phyloP scores from a whole-genome alignment of 148 eudicot species.

The Amaranthus palmeri region DNA sequence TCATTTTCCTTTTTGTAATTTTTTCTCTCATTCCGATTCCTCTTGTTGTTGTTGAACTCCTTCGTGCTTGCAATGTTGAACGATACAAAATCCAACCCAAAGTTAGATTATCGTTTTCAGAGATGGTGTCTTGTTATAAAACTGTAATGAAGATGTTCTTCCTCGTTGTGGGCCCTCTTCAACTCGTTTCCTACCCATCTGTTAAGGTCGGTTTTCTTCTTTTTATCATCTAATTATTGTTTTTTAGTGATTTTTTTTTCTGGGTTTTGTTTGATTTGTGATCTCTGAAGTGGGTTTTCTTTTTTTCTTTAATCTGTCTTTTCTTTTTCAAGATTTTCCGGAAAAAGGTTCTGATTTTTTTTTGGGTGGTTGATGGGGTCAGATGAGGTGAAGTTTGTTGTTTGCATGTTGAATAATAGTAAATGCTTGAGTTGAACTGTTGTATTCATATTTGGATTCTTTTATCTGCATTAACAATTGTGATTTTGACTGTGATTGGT shows the following conservation, averaged over 20 bases:
- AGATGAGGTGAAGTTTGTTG: not conserved
- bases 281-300: constrained; percentile 14
- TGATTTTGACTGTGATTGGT: not conserved
- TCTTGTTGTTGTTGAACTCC: constrained; percentile 38
- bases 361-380: not conserved
- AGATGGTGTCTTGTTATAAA: constrained; percentile 52
- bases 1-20: constrained; percentile 61
- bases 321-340: not conserved
- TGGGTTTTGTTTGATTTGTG: constrained; percentile 17
- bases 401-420: constrained; percentile 20
- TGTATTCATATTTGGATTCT: not conserved
- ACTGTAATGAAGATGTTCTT: constrained; percentile 74
- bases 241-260: constrained; percentile 6
- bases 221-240: not conserved
- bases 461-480: not conserved
- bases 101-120: constrained; percentile 41
- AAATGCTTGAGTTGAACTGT: not conserved
- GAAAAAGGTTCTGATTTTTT: constrained; percentile 1
- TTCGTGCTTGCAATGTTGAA: constrained; percentile 25
- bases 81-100: constrained; percentile 78
- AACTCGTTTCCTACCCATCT: constrained; percentile 69
- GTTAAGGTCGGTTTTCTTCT: constrained; percentile 34
- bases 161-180: constrained; percentile 76
- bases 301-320: too few relatives aligned
- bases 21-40: constrained; percentile 64